These are phyloP conservation scores for Vanderwaltozyma polyspora DNA, from an alignment of 805 yeast genomes.

Conservation along the genomic window DNA sequence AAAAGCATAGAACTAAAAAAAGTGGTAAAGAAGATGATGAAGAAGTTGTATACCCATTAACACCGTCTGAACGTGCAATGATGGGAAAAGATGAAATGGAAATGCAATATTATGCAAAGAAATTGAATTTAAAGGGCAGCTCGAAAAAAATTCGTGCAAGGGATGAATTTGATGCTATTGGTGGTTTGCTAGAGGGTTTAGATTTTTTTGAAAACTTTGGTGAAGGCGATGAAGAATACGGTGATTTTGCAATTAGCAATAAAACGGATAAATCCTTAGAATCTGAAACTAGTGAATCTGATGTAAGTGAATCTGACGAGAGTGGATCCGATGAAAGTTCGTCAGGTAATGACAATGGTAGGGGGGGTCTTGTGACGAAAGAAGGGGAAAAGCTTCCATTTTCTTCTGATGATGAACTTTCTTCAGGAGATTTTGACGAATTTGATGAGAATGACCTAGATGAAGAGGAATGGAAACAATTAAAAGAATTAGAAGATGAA, in stretches of 20 bases:
- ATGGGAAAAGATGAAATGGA: conserved; percentile 62
- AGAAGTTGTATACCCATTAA: conserved; percentile 14
- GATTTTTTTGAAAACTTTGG: conserved; percentile 32
- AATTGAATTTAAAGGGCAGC: conserved; percentile 56
- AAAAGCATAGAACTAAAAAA: conserved; percentile 8
- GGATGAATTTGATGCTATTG: conserved; percentile 66
- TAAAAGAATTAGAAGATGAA: conserved; percentile 21
- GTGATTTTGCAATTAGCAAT: conserved; percentile 19
- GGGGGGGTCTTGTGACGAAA: conserved; percentile 14
- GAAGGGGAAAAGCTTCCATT: conserved; percentile 26
- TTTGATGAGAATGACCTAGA: conserved; percentile 30
- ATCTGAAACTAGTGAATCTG: conserved; percentile 6
- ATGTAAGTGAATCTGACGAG: conserved; percentile 24
- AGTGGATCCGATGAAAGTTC: background rate
- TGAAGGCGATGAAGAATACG: conserved; percentile 22
- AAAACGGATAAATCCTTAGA: background rate
- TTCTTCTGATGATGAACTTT: conserved; percentile 33
- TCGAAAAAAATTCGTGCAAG: conserved; percentile 34
- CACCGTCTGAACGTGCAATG: conserved; percentile 38
- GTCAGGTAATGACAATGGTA: conserved; percentile 19
- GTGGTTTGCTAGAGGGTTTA: conserved; percentile 68
- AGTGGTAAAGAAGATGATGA: conserved; percentile 4
- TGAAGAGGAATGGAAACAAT: conserved; percentile 27
- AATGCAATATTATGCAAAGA: conserved; percentile 70
- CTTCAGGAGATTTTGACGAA: conserved; percentile 35